Base-by-base conservation (phyloP, 23 red algal genomes). In the Gracilaria gracilis region DNA sequence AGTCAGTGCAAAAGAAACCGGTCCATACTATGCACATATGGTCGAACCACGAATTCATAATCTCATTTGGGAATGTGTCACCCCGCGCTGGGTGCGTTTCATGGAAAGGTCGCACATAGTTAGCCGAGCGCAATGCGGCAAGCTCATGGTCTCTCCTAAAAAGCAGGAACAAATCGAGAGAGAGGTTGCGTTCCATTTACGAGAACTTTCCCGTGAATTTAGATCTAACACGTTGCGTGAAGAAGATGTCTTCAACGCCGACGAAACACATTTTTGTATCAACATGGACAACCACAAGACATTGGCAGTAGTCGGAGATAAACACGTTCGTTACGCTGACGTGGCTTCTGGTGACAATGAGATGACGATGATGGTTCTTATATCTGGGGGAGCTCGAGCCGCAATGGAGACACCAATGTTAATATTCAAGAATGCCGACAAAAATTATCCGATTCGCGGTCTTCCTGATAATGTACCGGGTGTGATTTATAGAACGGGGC, bases 371-470 rank as follows among this genome's bases (percentile, higher is more conserved):
- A 57, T 81, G 77, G 23, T 81, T 11, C 12, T 35, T 3, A 38
- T 81, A 2, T 8, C 46, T 81, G 77, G 77, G 7, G 50, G 40
- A 20, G 9, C 33, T 20, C 47, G 23, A 4, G 77, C 7, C 9
- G 7, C 7, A 6, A 4, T 81, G 6, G 77, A 31, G 25, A 38
- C 40, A 2, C 46, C 46, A 9, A 19, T 81, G 39, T 16, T 81
- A 12, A 57, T 81, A 2, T 81, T 81, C 27, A 81, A 50, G 77
- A 81, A 81, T 31, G 44, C 77, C 4, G 40, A 50, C 27, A 54
- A 57, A 50, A 81, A 50, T 39, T 81, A 81, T n/a, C 77, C 77
- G 4, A 57, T 81, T 27, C 40, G 77, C 4, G 27, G 50, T 59
- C 12, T 81, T 6, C 36, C 42, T 23, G 39, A 81, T 55, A 23